phyloP scores from a whole-genome alignment of 352 stramenopile species.

The Phytophthora sp. region DNA sequence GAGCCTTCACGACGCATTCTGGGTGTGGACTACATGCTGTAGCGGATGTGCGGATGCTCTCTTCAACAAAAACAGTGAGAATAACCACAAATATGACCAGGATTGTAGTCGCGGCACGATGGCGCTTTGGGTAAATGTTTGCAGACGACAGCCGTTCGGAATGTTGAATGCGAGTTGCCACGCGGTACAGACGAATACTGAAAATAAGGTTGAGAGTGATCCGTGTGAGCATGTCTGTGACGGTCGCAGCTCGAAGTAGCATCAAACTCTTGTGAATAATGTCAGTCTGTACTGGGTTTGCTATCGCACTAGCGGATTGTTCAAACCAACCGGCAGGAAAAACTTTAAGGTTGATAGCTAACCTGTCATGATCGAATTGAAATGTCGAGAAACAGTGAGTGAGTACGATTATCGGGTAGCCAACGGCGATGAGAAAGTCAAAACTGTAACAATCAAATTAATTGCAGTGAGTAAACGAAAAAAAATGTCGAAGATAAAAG shows the following conservation, averaged over 20 bases:
- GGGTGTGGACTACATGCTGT: neutral
- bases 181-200: neutral
- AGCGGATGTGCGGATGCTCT: slow-evolving; percentile 7
- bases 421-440: slow-evolving; percentile 4
- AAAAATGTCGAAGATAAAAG: no score
- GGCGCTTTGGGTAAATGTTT: slow-evolving; percentile 4
- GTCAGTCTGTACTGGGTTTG: slow-evolving; percentile 16
- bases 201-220: slow-evolving; percentile 2
- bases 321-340: slow-evolving; percentile 1
- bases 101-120: neutral
- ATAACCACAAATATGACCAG: neutral
- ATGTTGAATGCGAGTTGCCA: neutral
- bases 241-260: slow-evolving; percentile 27
- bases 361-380: neutral
- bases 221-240: slow-evolving; percentile 13
- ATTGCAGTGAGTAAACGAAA: no score
- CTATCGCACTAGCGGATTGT: neutral
- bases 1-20: slow-evolving; percentile 9
- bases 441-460: neutral
- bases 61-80: neutral
- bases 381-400: neutral
- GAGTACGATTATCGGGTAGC: slow-evolving; percentile 1
- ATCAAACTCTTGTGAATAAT: slow-evolving; percentile 22
- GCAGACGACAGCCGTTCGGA: neutral
- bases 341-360: neutral